Percentiles rank a stretch among this genome's conserved stretches.
These are phyloP conservation scores for Nemania abortiva DNA, from an alignment of 2,329 filamentous ascomycete species.

Conservation along the genomic window DNA sequence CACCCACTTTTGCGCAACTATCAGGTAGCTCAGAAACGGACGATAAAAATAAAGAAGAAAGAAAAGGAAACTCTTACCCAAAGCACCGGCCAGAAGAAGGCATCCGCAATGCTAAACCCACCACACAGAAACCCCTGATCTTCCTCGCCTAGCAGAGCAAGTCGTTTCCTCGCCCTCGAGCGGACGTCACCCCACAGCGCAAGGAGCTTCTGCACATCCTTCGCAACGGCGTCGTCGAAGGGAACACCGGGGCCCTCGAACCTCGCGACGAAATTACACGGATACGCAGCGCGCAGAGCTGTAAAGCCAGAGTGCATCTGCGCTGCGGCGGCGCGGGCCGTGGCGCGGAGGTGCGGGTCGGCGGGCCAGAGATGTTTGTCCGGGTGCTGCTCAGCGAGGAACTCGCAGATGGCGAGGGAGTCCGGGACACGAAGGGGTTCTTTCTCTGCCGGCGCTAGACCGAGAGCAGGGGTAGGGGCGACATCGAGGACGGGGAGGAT, in stretches of 20 bases:
- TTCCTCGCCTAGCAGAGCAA: slow-evolving; percentile 35
- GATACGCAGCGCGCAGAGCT: slow-evolving; percentile 57
- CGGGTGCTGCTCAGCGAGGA: slow-evolving; percentile 59
- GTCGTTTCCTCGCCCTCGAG: slow-evolving; percentile 36
- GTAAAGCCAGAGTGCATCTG: slow-evolving; percentile 62
- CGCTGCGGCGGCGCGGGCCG: slow-evolving; percentile 58
- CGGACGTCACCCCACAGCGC: slow-evolving; percentile 45
- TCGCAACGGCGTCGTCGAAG: slow-evolving; percentile 37
- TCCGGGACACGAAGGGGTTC: slow-evolving; percentile 57
- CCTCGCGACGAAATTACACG: slow-evolving; percentile 55
- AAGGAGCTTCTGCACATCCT: slow-evolving; percentile 44
- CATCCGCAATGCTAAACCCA: slow-evolving; percentile 49
- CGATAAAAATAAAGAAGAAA: background rate
- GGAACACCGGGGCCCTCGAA: slow-evolving; percentile 45
- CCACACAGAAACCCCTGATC: slow-evolving; percentile 50
- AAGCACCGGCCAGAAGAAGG: slow-evolving; percentile 50
- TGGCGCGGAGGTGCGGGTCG: slow-evolving; percentile 55
- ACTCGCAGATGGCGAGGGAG: slow-evolving; percentile 62
- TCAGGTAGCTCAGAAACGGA: no score
- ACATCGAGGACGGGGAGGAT: slow-evolving; percentile 56
- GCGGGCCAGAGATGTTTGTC: slow-evolving; percentile 56
- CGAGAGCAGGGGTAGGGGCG: background rate
- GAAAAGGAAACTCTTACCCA: slow-evolving; percentile 39
- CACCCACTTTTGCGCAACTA: no score
- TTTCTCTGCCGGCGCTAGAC: slow-evolving; percentile 48